A percentile compares a stretch with the other conserved stretches of the same genome.
These are phyloP conservation scores for Saxophila tyrrhenica DNA, from an alignment of 495 filamentous ascomycete genomes.

Conservation along the genomic window DNA sequence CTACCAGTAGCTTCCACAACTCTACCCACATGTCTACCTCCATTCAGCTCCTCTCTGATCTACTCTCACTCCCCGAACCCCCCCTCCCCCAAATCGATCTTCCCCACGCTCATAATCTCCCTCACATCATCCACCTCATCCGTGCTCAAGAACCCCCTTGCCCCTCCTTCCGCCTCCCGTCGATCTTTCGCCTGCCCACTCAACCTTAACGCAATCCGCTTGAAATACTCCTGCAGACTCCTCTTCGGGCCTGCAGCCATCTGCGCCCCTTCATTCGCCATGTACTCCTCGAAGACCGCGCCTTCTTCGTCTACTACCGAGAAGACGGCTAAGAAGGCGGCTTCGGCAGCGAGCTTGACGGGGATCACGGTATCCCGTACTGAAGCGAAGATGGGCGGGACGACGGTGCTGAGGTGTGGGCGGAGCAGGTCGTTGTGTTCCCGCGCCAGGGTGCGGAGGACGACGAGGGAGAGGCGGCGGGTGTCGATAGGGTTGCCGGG, in stretches of 20 bases:
- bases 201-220: constrained; percentile 72
- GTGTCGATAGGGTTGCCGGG: constrained; percentile 70
- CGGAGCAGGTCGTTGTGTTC: constrained; percentile 61
- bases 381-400: constrained; percentile 73
- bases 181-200: constrained; percentile 76
- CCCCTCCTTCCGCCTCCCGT: constrained; percentile 78
- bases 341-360: constrained; percentile 89
- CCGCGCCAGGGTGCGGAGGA: constrained; percentile 73
- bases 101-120: constrained; percentile 92
- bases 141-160: constrained; percentile 68
- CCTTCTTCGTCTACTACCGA: constrained; percentile 74
- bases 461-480: constrained; percentile 77
- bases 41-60: neutral
- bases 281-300: constrained; percentile 85
- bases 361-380: constrained; percentile 93
- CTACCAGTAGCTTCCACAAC: too few relatives aligned
- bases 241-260: constrained; percentile 62
- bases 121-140: constrained; percentile 89
- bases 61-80: constrained; percentile 33
- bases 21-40: too few relatives aligned
- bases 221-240: constrained; percentile 96
- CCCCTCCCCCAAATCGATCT: constrained; percentile 66
- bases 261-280: constrained; percentile 48
- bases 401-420: constrained; percentile 66
- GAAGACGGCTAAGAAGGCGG: constrained; percentile 90